Conservation (phyloP, 192 early-diverging fungal genomes). For the Chytriomyces confervae region DNA sequence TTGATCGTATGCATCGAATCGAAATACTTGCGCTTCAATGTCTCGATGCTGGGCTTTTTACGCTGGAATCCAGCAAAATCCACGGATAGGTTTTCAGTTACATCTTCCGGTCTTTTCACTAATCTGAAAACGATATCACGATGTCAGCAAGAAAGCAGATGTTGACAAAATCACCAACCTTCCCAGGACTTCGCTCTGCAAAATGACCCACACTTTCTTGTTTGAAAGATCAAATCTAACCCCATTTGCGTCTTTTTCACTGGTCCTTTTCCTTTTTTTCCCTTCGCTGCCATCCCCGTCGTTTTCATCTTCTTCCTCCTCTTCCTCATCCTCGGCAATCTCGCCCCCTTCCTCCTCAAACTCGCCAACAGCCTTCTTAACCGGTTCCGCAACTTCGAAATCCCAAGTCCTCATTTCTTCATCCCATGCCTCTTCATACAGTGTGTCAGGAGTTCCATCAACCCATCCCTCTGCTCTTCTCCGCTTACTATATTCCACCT, state of each 20-base stretch:
- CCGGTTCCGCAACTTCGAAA: slow-evolving; percentile 27
- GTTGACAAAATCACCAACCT: slow-evolving; percentile 28
- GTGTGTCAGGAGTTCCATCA: slow-evolving; percentile 32
- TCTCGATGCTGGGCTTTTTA: slow-evolving; percentile 25
- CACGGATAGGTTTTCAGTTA: slow-evolving; percentile 29
- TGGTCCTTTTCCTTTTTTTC: slow-evolving; percentile 4
- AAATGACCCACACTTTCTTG: slow-evolving; percentile 47
- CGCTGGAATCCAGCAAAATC: slow-evolving; percentile 28
- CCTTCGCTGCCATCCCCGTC: slow-evolving; percentile 34
- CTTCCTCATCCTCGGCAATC: slow-evolving; percentile 26
- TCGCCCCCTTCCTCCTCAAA: slow-evolving; percentile 35
- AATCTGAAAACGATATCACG: slow-evolving; percentile 33
- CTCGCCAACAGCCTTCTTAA: slow-evolving; percentile 36
- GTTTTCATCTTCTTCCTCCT: slow-evolving; percentile 37
- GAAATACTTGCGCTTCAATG: slow-evolving; percentile 37
- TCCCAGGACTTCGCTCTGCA: slow-evolving; percentile 50
- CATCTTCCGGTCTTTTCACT: slow-evolving; percentile 54
- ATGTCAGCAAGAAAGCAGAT: not conserved
- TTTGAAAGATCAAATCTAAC: slow-evolving; percentile 34
- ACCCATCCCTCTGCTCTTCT: slow-evolving; percentile 44
- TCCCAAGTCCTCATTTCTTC: slow-evolving; percentile 36
- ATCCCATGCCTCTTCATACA: slow-evolving; percentile 24
- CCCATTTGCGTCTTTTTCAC: slow-evolving; percentile 6
- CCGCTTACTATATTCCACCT: slow-evolving; percentile 48
- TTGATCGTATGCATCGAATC: slow-evolving; percentile 41